Base-by-base conservation (phyloP, 768 basidiomycete species). In the Exidia glandulosa region DNA sequence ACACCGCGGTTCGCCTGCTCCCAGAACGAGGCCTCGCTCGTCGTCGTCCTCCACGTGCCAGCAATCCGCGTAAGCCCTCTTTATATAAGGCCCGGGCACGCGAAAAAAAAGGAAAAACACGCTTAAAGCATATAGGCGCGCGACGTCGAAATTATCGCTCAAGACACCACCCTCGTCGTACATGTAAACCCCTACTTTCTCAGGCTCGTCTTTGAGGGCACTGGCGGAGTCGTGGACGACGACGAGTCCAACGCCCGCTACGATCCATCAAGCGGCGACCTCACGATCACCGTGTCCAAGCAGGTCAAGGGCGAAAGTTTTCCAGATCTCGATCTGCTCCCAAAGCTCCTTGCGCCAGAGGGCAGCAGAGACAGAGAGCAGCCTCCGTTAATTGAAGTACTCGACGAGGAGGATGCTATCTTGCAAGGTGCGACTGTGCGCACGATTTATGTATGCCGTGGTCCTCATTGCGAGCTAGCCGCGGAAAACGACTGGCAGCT, bases 101-200 rank as follows among this genome's bases (percentile, higher is more conserved):
- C 63, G 41, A 62, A 36, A 34, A 48, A 32, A 56, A 61, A 34
- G 62, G 57, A 56, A 10, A 32, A 58, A 30, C 45, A 63, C 31
- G 32, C 36, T 52, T 56, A 32, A 57, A 52, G 61, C 68, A 66
- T 69, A 25, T 80, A 92, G 90, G 88, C 90, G 12, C 81, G 85
- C 45, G 90, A 92, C 63, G 81, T 85, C 32, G 90, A 92, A 69
- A 85, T 90, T 56, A 77, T 86, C 63, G 82, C 90, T 59, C 86
- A 89, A 66, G 60, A 55, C 52, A 81, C 81, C 58, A 81, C 81
- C 30, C 71, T 86, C 55, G 84, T 82, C 23, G 73, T 90, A 41
- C 84, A 92, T 66, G 80, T 91, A 69, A 88, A 87, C 61, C 90
- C 90, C 2, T 94, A 92, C 68, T 93, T 87, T 66, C 77, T 93